These are phyloP conservation scores for Asterochloris erici DNA, from an alignment of 139 green algal species.

Conservation along the genomic window DNA sequence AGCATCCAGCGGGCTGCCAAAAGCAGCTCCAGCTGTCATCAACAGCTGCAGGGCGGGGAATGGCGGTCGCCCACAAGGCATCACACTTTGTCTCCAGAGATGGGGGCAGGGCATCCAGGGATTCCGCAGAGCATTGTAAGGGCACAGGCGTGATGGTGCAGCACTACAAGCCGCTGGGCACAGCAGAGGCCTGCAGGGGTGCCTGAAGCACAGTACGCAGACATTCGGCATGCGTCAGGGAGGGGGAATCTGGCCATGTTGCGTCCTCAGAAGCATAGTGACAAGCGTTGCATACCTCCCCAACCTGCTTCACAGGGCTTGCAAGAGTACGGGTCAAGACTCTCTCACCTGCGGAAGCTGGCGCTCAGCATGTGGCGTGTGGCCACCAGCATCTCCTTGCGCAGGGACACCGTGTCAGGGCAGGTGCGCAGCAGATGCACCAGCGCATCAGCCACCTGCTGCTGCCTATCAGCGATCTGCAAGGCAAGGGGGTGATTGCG, in stretches of 20 bases:
- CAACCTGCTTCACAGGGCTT: neutral
- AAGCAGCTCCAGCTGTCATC: slow-evolving; percentile 38
- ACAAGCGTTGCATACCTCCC: too few relatives aligned
- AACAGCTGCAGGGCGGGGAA: neutral
- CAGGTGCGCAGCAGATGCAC: slow-evolving; percentile 36
- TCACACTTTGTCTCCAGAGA: too few relatives aligned
- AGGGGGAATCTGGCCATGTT: neutral
- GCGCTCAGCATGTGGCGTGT: slow-evolving; percentile 60
- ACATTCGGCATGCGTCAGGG: neutral
- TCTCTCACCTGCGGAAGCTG: neutral
- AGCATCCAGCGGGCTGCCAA: neutral
- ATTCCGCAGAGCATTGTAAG: too few relatives aligned
- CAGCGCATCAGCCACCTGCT: slow-evolving; percentile 32
- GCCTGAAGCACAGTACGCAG: neutral
- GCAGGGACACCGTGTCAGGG: slow-evolving; percentile 63
- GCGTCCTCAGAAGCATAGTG: too few relatives aligned
- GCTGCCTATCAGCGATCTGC: neutral
- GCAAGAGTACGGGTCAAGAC: neutral
- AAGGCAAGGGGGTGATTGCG: neutral
- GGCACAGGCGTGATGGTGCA: too few relatives aligned
- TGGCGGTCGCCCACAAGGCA: neutral
- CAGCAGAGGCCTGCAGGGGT: neutral
- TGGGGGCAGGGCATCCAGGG: too few relatives aligned
- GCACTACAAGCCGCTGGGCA: neutral
- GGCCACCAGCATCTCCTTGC: slow-evolving; percentile 84